Percentiles rank a stretch among this genome's conserved stretches.
Evolutionary conservation across 768 basidiomycete species (phyloP).

Genomic region (Termitomyces sp.): DNA sequence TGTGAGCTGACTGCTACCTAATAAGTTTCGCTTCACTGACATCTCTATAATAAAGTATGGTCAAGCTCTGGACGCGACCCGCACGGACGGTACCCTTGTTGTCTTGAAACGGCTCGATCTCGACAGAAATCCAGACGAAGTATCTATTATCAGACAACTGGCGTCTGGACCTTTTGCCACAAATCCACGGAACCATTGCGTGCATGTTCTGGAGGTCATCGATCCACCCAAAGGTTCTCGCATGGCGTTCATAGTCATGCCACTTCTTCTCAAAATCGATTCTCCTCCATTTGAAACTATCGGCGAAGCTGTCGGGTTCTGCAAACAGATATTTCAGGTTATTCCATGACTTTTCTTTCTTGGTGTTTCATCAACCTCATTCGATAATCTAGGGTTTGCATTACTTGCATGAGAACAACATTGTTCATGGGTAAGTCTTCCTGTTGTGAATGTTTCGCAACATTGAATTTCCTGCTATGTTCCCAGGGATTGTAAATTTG

Average conservation of each 20-base stretch:
- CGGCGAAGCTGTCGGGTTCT: neutral
- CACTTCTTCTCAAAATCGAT: constrained; percentile 8
- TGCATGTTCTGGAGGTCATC: constrained; percentile 18
- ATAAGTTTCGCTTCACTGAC: too few relatives aligned
- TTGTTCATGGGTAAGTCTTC: neutral
- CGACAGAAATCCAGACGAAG: constrained; percentile 18
- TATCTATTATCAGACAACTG: constrained; percentile 19
- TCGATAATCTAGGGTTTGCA: neutral
- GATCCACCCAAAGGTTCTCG: constrained; percentile 11
- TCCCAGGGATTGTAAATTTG: neutral
- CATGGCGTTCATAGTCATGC: constrained; percentile 19
- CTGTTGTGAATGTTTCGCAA: neutral
- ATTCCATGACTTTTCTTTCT: neutral
- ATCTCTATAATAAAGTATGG: neutral
- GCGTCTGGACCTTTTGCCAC: constrained; percentile 2
- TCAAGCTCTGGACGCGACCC: constrained; percentile 21
- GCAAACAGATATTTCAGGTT: neutral
- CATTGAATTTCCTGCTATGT: neutral
- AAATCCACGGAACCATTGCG: constrained; percentile 25
- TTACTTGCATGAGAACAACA: neutral
- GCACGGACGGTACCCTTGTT: constrained; percentile 22
- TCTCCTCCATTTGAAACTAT: neutral
- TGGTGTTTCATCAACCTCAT: neutral
- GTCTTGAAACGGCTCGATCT: constrained; percentile 19
- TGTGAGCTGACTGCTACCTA: neutral